Base-by-base conservation (phyloP, 495 filamentous ascomycete species). In the Podospora sp. region DNA sequence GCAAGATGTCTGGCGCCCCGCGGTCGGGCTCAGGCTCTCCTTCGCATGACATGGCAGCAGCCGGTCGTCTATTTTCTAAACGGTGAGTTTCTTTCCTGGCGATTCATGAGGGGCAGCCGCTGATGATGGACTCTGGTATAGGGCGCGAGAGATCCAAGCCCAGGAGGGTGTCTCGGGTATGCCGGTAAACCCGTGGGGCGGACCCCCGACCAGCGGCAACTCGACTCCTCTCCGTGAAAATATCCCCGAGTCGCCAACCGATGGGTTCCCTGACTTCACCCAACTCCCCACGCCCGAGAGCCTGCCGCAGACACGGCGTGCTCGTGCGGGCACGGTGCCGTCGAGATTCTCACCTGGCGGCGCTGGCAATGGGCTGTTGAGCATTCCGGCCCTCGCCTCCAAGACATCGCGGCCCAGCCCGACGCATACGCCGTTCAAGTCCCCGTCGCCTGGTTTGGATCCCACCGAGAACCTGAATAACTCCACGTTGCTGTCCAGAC, bases 211-310 rank as follows among this genome's bases (percentile, higher is more conserved):
- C 35, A 96, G 93, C 76, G 94, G 93, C 63, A 90, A 96, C 81
- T 97, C 95, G 55, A 98, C 95, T 22, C 96, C 95, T 67, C 85
- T 99, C 65, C 91, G 95, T 67, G 95, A 98, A 80, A 97, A 95
- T 63, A 97, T 97, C 61, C 96, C 95, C 69, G 95, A 99, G 81
- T 96, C 93, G n/a, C 93, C 91, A 62, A 93, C 92, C 72, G 95
- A 97, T 79, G 94, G 91, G 66, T 98, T 97, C 72, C 93, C 95
- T 21, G 94, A 97, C 73, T 90, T 96, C 74, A 84, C 91, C 46
- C 87, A 92, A 66, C 82, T 76, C 78, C 87, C 83, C 74, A 84
- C 78, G 60, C 82, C 77, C 69, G 89, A 76, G 77, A 84, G 70
- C 79, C 80, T 81, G 76, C 90, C 83, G 71, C 87, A 85, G 62